These are phyloP conservation scores for Calonectria multiphialidica DNA, from an alignment of 2,329 filamentous ascomycete genomes.

Conservation along the genomic window DNA sequence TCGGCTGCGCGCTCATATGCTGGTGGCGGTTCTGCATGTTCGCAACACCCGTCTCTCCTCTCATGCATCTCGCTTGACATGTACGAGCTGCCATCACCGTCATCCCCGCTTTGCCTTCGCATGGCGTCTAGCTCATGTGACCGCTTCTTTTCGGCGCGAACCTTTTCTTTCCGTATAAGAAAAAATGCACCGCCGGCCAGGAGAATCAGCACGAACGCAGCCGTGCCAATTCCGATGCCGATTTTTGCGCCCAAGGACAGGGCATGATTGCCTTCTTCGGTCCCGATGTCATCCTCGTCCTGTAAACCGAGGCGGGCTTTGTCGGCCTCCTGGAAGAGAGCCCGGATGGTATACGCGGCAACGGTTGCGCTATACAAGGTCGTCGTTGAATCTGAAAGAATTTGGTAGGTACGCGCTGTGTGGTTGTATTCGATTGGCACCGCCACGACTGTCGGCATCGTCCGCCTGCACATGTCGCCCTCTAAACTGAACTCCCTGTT, in stretches of 20 bases:
- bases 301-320: conserved; percentile 49
- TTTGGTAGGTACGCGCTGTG: conserved; percentile 50
- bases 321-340: conserved; percentile 53
- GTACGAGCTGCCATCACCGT: conserved; percentile 28
- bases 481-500: conserved; percentile 50
- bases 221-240: conserved; percentile 51
- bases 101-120: conserved; percentile 30
- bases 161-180: conserved; percentile 41
- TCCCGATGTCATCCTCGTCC: conserved; percentile 48
- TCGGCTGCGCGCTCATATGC: conserved; percentile 46
- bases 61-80: conserved; percentile 27
- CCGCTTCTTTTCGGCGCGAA: conserved; percentile 30
- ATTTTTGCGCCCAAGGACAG: conserved; percentile 49
- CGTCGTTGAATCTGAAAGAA: conserved; percentile 50
- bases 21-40: conserved; percentile 44
- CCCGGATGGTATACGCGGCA: conserved; percentile 52
- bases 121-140: conserved; percentile 41
- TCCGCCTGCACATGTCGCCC: conserved; percentile 50
- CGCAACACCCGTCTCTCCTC: conserved; percentile 24
- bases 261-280: conserved; percentile 23
- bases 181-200: conserved; percentile 42
- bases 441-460: conserved; percentile 51
- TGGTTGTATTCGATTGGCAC: conserved; percentile 52
- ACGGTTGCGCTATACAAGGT: conserved; percentile 53
- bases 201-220: conserved; percentile 45